These are phyloP conservation scores for Astraeus odoratus DNA, from an alignment of 768 basidiomycete genomes.

Conservation along the genomic window DNA sequence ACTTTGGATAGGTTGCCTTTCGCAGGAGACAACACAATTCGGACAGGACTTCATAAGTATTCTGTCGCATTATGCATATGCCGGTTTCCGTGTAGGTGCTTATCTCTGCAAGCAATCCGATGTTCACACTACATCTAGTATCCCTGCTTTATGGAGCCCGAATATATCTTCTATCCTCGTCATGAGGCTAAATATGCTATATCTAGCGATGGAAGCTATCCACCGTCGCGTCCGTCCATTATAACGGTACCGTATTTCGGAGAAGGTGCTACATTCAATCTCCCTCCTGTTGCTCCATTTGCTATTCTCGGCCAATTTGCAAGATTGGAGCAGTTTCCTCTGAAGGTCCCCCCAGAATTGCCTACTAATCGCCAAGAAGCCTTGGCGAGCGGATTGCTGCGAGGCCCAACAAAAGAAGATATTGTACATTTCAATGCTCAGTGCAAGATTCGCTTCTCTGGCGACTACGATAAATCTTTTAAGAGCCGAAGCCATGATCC, in stretches of 20 bases:
- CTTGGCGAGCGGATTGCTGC: slow-evolving; percentile 15
- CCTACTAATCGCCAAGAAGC: slow-evolving; percentile 32
- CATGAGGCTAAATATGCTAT: slow-evolving; percentile 8
- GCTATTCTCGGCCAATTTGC: slow-evolving; percentile 44
- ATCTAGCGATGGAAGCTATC: slow-evolving; percentile 22
- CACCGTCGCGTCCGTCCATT: slow-evolving; percentile 23
- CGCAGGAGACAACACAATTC: slow-evolving; percentile 28
- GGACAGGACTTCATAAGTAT: slow-evolving; percentile 29
- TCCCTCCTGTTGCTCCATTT: slow-evolving; percentile 40
- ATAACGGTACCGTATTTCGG: slow-evolving; percentile 40
- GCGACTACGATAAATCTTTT: slow-evolving; percentile 13
- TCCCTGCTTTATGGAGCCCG: slow-evolving; percentile 36
- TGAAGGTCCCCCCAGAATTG: slow-evolving; percentile 35
- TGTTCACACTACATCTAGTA: slow-evolving; percentile 15
- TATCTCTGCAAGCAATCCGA: background rate
- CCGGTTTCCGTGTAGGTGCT: slow-evolving; percentile 41
- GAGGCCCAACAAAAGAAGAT: slow-evolving; percentile 43
- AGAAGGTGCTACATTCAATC: slow-evolving; percentile 20
- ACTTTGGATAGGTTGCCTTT: slow-evolving; percentile 12
- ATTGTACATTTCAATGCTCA: slow-evolving; percentile 35
- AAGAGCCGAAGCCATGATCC: slow-evolving; percentile 28
- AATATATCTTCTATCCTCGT: slow-evolving; percentile 24
- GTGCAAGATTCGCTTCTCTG: slow-evolving; percentile 35
- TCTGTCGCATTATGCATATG: slow-evolving; percentile 41
- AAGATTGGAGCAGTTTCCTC: slow-evolving; percentile 30